phyloP scores from a whole-genome alignment of 176 grass and related monocot genomes.

The Metroxylon sagu region DNA sequence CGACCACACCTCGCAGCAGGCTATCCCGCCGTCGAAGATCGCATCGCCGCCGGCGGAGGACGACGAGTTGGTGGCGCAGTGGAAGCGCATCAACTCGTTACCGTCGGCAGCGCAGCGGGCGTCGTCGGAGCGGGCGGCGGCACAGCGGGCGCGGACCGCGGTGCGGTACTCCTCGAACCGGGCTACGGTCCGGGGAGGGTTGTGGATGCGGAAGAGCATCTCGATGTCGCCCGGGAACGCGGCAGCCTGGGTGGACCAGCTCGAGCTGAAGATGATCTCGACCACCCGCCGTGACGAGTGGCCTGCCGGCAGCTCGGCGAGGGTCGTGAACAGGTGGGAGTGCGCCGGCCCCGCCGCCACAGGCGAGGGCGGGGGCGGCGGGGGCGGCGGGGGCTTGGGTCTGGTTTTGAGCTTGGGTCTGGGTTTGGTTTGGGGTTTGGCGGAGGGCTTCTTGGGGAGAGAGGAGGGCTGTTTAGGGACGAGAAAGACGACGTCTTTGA shows the following conservation, averaged over 20 bases:
- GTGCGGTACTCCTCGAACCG: conserved; percentile 87
- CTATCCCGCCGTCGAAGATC: conserved; percentile 16
- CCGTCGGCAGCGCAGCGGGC: conserved; percentile 68
- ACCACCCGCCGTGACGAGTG: conserved; percentile 86
- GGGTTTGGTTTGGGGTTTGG: conserved; percentile 19
- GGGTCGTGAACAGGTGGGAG: conserved; percentile 38
- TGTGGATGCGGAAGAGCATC: conserved; percentile 94
- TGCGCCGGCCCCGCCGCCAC: conserved; percentile 9
- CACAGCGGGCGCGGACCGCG: conserved; percentile 31
- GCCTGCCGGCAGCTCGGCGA: conserved; percentile 59
- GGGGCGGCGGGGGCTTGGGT: conserved; percentile 1
- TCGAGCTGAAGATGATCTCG: conserved; percentile 87
- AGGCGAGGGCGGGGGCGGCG: conserved; percentile 28
- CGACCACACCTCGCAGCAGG: conserved; percentile 10
- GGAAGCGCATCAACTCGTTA: conserved; percentile 93
- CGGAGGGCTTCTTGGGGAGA: background rate
- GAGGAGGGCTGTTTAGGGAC: conserved; percentile 14
- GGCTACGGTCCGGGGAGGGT: conserved; percentile 51
- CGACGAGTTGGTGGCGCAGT: conserved; percentile 9
- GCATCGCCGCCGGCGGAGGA: background rate
- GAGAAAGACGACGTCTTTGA: conserved; percentile 21
- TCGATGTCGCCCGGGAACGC: conserved; percentile 63
- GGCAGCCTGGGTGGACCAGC: conserved; percentile 36
- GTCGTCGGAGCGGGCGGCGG: conserved; percentile 11
- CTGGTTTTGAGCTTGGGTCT: conserved; percentile 36